Percentiles rank a stretch among this genome's conserved stretches.
phyloP scores from a whole-genome alignment of 2,329 filamentous ascomycete species.

The Orbilia oligospora region DNA sequence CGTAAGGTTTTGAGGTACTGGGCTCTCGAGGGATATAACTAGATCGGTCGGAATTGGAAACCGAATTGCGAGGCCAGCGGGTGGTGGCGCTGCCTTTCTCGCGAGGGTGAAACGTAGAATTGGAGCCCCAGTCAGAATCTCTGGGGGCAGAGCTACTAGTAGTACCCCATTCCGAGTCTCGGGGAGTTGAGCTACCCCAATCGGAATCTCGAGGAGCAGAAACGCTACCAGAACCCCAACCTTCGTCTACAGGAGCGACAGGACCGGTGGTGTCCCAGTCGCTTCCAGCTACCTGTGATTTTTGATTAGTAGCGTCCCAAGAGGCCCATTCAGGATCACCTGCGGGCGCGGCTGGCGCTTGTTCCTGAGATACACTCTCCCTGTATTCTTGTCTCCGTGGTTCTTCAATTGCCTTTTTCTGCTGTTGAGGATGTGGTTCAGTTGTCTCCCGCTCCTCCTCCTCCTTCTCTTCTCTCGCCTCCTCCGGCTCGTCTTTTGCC shows the following conservation, averaged over 20 bases:
- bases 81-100: neutral
- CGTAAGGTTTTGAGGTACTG: neutral
- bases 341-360: neutral
- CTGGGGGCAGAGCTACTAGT: neutral
- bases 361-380: neutral
- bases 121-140: slow-evolving; percentile 1
- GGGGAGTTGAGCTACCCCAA: neutral
- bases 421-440: neutral
- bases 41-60: neutral
- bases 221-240: neutral
- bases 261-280: slow-evolving; percentile 34
- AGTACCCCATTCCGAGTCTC: neutral
- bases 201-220: neutral
- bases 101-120: neutral
- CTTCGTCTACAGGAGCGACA: slow-evolving; percentile 17
- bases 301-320: slow-evolving; percentile 5
- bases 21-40: neutral
- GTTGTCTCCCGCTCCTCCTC: neutral
- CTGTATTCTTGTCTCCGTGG: neutral
- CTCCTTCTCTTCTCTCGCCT: neutral
- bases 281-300: neutral
- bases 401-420: neutral
- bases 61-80: neutral
- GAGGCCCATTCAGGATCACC: slow-evolving; percentile 54
- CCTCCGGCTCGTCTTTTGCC: neutral